These are phyloP conservation scores for Melanogaster broomeanus DNA, from an alignment of 768 basidiomycete species.

Conservation along the genomic window DNA sequence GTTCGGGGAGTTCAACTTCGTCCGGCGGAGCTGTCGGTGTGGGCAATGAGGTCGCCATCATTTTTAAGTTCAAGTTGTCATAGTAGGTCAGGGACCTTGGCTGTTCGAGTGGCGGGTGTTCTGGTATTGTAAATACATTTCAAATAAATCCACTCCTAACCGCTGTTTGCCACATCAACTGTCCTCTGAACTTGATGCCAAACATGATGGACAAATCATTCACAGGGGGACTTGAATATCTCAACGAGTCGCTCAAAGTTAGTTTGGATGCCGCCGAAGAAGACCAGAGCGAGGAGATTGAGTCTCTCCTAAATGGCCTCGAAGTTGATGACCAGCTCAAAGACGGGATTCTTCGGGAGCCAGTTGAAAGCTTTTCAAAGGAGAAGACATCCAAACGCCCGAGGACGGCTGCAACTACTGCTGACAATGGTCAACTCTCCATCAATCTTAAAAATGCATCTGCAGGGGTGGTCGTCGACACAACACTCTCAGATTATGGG, in stretches of 20 bases:
- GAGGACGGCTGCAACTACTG: not conserved
- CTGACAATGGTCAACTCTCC: not conserved
- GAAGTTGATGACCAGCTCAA: not conserved
- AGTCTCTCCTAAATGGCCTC: slow-evolving; percentile 5
- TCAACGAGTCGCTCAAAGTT: not conserved
- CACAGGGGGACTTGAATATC: not conserved
- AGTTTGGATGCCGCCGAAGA: not conserved
- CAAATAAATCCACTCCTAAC: not conserved
- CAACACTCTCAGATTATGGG: slow-evolving; percentile 31
- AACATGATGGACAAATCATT: not conserved
- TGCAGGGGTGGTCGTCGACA: slow-evolving; percentile 30
- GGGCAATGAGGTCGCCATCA: not conserved
- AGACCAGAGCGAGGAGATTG: not conserved
- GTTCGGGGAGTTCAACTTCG: not conserved
- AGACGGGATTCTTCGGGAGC: not conserved
- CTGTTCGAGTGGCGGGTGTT: not conserved
- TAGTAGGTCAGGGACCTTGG: not conserved
- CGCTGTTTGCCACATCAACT: not conserved
- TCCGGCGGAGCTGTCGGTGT: not conserved
- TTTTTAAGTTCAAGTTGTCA: not conserved
- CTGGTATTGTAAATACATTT: not conserved
- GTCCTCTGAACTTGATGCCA: not conserved
- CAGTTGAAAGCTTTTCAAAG: not conserved
- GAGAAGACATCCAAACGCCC: too few species aligned
- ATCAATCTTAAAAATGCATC: slow-evolving; percentile 19